These are phyloP conservation scores for Tetradesmus obliquus DNA, from an alignment of 139 green algal species.

Conservation along the genomic window DNA sequence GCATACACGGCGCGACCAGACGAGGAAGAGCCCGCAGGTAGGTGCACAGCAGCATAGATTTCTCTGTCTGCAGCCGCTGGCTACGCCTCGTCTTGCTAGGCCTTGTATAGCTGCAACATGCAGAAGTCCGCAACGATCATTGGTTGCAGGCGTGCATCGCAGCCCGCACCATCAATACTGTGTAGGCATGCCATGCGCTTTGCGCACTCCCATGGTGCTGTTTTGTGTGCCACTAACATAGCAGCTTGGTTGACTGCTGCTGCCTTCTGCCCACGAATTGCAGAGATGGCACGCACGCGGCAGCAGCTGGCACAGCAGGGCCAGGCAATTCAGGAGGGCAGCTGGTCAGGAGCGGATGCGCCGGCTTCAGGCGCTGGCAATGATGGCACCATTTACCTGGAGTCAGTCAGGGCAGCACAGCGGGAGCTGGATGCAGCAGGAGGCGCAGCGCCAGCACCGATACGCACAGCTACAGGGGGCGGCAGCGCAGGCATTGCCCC, in stretches of 20 bases:
- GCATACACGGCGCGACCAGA: conserved; percentile 54
- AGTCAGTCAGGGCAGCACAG: conserved; percentile 55
- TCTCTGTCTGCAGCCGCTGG: too few relatives aligned
- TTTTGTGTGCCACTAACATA: too few relatives aligned
- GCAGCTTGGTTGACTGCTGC: neutral
- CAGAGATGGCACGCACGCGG: neutral
- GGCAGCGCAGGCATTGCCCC: neutral
- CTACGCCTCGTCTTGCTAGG: too few relatives aligned
- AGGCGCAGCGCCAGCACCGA: neutral
- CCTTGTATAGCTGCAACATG: too few relatives aligned
- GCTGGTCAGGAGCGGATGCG: neutral
- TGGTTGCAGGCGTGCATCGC: too few relatives aligned
- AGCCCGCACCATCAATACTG: too few relatives aligned
- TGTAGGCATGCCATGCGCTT: too few relatives aligned
- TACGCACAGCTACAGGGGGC: neutral
- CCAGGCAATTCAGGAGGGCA: neutral
- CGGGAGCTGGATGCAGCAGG: conserved; percentile 49
- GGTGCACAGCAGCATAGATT: neutral
- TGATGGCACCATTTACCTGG: conserved; percentile 48
- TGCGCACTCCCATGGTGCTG: too few relatives aligned
- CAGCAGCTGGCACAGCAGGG: neutral
- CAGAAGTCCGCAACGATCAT: too few relatives aligned
- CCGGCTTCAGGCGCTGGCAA: neutral
- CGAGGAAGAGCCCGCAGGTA: conserved; percentile 66
- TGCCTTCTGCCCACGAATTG: neutral